Conservation (phyloP, 306 rosid genomes). For the Begonia fuchsioides region DNA sequence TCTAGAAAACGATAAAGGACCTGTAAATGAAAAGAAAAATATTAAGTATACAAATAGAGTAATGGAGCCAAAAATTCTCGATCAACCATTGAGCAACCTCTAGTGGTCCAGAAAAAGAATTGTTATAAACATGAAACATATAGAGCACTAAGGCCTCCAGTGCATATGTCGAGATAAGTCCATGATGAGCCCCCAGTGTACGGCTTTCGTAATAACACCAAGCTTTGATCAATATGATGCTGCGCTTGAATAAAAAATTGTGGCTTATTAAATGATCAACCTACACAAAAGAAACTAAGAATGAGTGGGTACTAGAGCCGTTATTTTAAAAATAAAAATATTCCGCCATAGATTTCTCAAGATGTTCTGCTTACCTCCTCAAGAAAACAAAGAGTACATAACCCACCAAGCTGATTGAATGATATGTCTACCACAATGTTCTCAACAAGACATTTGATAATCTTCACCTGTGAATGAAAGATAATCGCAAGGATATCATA, state of each 20-base stretch:
- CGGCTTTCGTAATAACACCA: slow-evolving; percentile 99
- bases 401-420: slow-evolving; percentile 91
- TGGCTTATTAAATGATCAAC: slow-evolving; percentile 82
- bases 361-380: slow-evolving; percentile 60
- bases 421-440: slow-evolving; percentile 99
- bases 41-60: slow-evolving; percentile 8
- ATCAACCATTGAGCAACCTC: slow-evolving; percentile 37
- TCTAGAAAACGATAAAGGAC: slow-evolving; percentile 90
- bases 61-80: slow-evolving; percentile 2
- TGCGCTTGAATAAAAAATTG: slow-evolving; percentile 90
- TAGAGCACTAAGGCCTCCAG: slow-evolving; percentile 97
- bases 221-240: slow-evolving; percentile 91
- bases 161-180: slow-evolving; percentile 94
- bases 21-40: slow-evolving; percentile 22
- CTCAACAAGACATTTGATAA: slow-evolving; percentile 94
- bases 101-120: slow-evolving; percentile 93
- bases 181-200: slow-evolving; percentile 99
- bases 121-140: slow-evolving; percentile 91
- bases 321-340: too few relatives aligned
- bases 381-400: slow-evolving; percentile 97
- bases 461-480: slow-evolving; percentile 56
- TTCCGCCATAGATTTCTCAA: not conserved
- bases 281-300: slow-evolving; percentile 22
- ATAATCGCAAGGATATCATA: not conserved
- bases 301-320: not conserved